These are phyloP conservation scores for Yamadazyma diddensiae DNA, from an alignment of 1,139 yeast species.

Conservation along the genomic window DNA sequence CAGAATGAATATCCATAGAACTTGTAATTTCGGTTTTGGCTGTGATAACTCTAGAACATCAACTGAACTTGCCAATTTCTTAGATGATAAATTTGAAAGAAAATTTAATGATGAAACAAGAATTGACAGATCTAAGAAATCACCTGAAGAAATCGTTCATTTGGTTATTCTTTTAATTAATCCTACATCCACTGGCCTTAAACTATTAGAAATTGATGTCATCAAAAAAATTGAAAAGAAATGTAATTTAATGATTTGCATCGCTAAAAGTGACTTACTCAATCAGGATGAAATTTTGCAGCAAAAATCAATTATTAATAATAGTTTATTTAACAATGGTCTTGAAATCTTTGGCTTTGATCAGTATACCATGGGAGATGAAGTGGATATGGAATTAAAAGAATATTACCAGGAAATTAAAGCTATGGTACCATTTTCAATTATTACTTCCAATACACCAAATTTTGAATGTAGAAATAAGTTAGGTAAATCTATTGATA, in stretches of 20 bases:
- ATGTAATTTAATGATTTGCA: slow-evolving; percentile 57
- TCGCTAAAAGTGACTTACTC: slow-evolving; percentile 56
- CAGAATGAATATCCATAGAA: slow-evolving; percentile 21
- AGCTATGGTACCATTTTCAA: slow-evolving; percentile 20
- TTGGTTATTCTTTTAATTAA: slow-evolving; percentile 55
- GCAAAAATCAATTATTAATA: slow-evolving; percentile 40
- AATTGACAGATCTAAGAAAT: slow-evolving; percentile 52
- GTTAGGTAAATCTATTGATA: slow-evolving; percentile 21
- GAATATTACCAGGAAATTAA: slow-evolving; percentile 14
- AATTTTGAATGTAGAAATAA: slow-evolving; percentile 11
- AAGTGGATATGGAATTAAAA: slow-evolving; percentile 10
- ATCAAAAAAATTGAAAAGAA: slow-evolving; percentile 49
- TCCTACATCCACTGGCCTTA: slow-evolving; percentile 49
- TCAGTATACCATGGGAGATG: slow-evolving; percentile 6
- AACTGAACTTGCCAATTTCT: slow-evolving; percentile 36
- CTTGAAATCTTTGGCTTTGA: slow-evolving; percentile 52
- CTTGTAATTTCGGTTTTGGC: slow-evolving; percentile 29
- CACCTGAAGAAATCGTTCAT: slow-evolving; percentile 60
- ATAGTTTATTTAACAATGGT: slow-evolving; percentile 39
- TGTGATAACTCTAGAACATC: slow-evolving; percentile 32
- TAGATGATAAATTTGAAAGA: slow-evolving; percentile 54
- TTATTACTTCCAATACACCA: slow-evolving; percentile 17
- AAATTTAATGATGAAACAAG: slow-evolving; percentile 60
- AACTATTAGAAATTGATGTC: slow-evolving; percentile 40
- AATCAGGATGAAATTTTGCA: slow-evolving; percentile 42